Conservation (phyloP, 2,329 filamentous ascomycete species). For the Monascus ruber region DNA sequence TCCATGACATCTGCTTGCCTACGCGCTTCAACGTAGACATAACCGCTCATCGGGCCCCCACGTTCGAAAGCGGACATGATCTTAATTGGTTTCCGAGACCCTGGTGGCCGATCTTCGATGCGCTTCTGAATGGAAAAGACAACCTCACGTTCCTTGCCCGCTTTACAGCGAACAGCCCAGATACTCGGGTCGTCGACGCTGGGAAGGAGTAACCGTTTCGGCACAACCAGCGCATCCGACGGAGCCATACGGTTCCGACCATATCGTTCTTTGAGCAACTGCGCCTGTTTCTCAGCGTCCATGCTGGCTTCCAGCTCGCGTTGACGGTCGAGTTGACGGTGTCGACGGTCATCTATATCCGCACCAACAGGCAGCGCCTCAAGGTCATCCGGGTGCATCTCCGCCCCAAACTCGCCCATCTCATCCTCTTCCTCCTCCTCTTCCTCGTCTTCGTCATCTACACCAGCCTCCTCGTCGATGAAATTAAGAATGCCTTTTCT, state of each 20-base stretch:
- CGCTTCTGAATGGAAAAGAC: slow-evolving; percentile 81
- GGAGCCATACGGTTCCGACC: slow-evolving; percentile 61
- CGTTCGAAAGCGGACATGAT: slow-evolving; percentile 91
- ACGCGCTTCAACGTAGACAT: slow-evolving; percentile 87
- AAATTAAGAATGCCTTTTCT: slow-evolving; percentile 71
- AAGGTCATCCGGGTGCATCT: slow-evolving; percentile 82
- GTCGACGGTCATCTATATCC: slow-evolving; percentile 79
- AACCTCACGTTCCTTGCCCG: slow-evolving; percentile 89
- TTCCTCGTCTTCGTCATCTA: slow-evolving; percentile 82
- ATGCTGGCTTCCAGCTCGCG: slow-evolving; percentile 78
- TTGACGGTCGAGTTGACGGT: slow-evolving; percentile 86
- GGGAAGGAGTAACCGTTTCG: slow-evolving; percentile 75
- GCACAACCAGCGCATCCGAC: slow-evolving; percentile 63
- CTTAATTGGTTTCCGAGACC: slow-evolving; percentile 66
- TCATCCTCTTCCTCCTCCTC: slow-evolving; percentile 85
- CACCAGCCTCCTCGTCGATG: slow-evolving; percentile 96
- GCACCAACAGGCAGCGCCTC: slow-evolving; percentile 62
- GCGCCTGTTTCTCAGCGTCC: slow-evolving; percentile 88
- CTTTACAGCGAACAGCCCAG: slow-evolving; percentile 85
- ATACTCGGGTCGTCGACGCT: slow-evolving; percentile 94
- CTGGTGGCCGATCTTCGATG: slow-evolving; percentile 61
- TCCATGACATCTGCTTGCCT: slow-evolving; percentile 75
- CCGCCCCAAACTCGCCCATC: slow-evolving; percentile 73
- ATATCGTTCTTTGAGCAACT: slow-evolving; percentile 76
- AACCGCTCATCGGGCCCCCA: slow-evolving; percentile 78